Conservation (phyloP, 2,329 filamentous ascomycete species). For the Volutella citrinella region DNA sequence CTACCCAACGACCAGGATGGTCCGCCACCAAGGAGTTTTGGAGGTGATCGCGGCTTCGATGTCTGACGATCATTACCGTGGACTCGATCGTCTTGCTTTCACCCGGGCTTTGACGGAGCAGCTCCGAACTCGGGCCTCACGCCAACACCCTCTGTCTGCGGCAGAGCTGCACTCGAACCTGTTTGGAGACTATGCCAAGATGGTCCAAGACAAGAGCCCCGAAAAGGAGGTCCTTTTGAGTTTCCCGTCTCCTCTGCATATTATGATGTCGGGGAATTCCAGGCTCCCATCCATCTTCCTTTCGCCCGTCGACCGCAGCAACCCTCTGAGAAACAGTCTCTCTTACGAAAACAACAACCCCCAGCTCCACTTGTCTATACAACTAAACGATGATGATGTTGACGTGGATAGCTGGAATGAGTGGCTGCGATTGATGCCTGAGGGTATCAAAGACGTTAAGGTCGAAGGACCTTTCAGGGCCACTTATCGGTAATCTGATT, state of each 20-base stretch:
- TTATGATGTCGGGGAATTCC: conserved; percentile 53
- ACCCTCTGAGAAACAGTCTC: conserved; percentile 35
- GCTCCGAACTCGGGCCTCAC: conserved; percentile 44
- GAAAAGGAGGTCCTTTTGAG: conserved; percentile 46
- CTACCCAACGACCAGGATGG: conserved; percentile 51
- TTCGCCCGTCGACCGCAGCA: conserved; percentile 45
- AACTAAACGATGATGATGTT: conserved; percentile 48
- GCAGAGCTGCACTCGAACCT: conserved; percentile 54
- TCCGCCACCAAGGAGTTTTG: conserved; percentile 51
- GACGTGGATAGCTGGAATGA: conserved; percentile 55
- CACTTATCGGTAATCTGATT: conserved; percentile 22
- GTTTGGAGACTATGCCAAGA: conserved; percentile 48
- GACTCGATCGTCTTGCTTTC: conserved; percentile 50
- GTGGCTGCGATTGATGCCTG: conserved; percentile 57
- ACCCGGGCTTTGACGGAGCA: conserved; percentile 49
- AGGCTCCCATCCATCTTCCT: conserved; percentile 55
- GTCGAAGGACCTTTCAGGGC: conserved; percentile 48
- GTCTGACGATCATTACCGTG: conserved; percentile 48
- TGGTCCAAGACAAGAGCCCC: conserved; percentile 47
- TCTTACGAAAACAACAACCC: conserved; percentile 44
- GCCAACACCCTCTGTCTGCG: conserved; percentile 45
- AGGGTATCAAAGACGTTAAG: conserved; percentile 53
- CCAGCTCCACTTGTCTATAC: conserved; percentile 49
- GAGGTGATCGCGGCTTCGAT: conserved; percentile 55
- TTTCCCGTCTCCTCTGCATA: conserved; percentile 52